Evolutionary conservation across 176 grass and related monocot species (phyloP), one percentile per base, ranked within the genome.

Genomic region (Oryza nivara): DNA sequence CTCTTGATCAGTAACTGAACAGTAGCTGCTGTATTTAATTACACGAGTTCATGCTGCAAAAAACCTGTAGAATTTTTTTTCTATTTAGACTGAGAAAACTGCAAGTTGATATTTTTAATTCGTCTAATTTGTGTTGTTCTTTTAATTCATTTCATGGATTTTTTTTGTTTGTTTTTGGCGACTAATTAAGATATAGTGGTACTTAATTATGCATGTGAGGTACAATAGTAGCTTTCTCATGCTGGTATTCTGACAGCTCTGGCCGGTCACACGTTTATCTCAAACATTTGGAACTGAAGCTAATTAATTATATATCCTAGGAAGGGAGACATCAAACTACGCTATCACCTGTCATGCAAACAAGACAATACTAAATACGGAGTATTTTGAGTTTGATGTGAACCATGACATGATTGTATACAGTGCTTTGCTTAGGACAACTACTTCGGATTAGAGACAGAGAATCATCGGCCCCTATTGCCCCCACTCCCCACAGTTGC

Each of bases 221-320:
- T 82, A 56, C 45, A 12, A 43, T 54, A 23, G 67, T 40, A 41
- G 35, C n/a, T 88, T 52, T 70, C 47, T 68, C 73, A 30, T 68
- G 82, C 47, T 54, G 5, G 1, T 68, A 7, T 32, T 76, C 40
- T 30, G 4, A 15, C 4, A 15, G 41, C 16, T 56, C 49, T 3
- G 51, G 51, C 16, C 16, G 52, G 15, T 19, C 80, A 74, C 13
- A 19, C 30, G 5, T 15, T 40, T 48, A 70, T 68, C 13, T 22
- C 30, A 51, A 51, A 38, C 49, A 51, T n/a, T 36, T 20, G 60
- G 45, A 45, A 65, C 40, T 48, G 4, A 54, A 41, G 19, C 51
- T 56, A 56, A 56, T 56, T 56, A 17, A 40, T 67, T 41, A 20
- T 56, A 32, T 32, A 32, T 32, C 30, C 17, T 74, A 3, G 32